phyloP scores from a whole-genome alignment of 495 filamentous ascomycete species.

The Daldinia concentrica region DNA sequence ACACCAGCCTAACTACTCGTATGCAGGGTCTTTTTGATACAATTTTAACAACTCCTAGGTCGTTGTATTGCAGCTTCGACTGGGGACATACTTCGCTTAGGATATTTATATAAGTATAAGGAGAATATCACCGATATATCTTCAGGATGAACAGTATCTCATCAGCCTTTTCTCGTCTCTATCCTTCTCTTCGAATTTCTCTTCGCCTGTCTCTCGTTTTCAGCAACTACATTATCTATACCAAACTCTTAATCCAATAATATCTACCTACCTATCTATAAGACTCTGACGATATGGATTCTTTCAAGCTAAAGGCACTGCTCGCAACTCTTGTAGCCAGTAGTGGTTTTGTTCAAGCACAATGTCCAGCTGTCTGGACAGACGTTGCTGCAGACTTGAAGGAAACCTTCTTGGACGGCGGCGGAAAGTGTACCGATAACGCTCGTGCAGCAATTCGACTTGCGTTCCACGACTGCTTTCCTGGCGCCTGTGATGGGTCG shows the following conservation, averaged over 20 bases:
- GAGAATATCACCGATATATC: not conserved
- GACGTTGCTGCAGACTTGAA: conserved; percentile 39
- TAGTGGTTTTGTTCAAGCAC: conserved; percentile 10
- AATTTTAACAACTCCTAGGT: conserved; percentile 16
- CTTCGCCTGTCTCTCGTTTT: not conserved
- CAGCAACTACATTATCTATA: not conserved
- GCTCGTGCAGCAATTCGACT: conserved; percentile 42
- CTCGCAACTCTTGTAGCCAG: conserved; percentile 13
- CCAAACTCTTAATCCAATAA: not conserved
- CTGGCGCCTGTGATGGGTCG: conserved; percentile 38
- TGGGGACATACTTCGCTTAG: not conserved
- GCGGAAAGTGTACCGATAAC: conserved; percentile 34
- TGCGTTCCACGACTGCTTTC: conserved; percentile 42
- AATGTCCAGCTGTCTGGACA: conserved; percentile 39
- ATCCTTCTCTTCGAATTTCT: not conserved
- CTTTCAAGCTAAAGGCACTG: conserved; percentile 15
- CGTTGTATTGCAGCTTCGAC: conserved; percentile 13
- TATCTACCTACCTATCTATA: not conserved
- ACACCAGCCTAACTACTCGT: conserved; percentile 15
- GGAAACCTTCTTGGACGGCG: conserved; percentile 21
- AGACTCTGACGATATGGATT: conserved; percentile 20
- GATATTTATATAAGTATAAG: conserved; percentile 22
- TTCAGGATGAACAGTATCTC: conserved; percentile 7
- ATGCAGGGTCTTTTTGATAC: conserved; percentile 23
- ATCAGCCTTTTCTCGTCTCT: not conserved